Evolutionary conservation across 1,284 basidiomycete species (phyloP), one percentile per base, ranked within the genome.

Genomic region (Calocybe gambosa): DNA sequence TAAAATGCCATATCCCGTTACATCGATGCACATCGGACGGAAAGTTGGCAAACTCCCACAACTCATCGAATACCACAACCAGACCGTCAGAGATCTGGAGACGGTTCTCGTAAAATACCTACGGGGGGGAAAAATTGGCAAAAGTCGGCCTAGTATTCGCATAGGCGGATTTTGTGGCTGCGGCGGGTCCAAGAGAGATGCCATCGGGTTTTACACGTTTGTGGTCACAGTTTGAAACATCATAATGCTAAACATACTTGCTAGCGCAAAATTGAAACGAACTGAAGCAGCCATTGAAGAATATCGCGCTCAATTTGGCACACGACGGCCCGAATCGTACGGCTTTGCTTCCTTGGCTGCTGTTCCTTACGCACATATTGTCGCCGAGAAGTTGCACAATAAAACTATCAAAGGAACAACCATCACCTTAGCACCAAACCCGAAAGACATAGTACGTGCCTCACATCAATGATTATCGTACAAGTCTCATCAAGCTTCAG

Each of bases 281-380:
- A 88, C 81, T 15, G 91, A 83, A 65, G 77, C 71, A 46, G 76
- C 84, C 3, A 87, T 96, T 42, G 87, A 93, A 51, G 75, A 82
- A 39, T 83, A 85, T 58, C 80, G 89, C 15, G 64, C 68, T 16
- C 75, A 85, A 51, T 85, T 90, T 49, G 81, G 87, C 58, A 74
- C 71, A 9, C 75, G 80, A 49, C 85, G 85, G 61, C 76, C 89
- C 1, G 89, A 94, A 66, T 89, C 79, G 60, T 94, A 93, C 63
- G 92, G 90, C 13, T 94, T 94, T 61, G 90, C 92, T 2, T 92
- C 89, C n/a, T 86, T 95, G 80, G 91, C 89, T 39, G 85, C 91
- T 0, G 87, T 94, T 7, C 83, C 89, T 0, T 93, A 92, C 57
- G 91, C 93, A 0, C 89, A 93, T 55, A 76, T 85, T 37, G 89